Conservation (phyloP, 1,284 basidiomycete genomes). For the Phenoliferia sp. region DNA sequence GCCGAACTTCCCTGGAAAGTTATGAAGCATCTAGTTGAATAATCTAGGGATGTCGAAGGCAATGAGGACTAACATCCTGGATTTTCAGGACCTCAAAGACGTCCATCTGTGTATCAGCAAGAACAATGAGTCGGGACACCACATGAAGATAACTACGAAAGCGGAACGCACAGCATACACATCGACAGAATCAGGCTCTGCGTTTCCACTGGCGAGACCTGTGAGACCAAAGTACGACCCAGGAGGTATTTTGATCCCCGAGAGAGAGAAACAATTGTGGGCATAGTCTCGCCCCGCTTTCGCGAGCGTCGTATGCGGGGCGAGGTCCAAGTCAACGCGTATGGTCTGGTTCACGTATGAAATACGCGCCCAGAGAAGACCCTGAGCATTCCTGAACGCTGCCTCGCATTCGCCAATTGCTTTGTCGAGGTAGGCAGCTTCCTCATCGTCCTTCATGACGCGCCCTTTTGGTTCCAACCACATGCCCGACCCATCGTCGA, state of each 20-base stretch:
- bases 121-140: neutral
- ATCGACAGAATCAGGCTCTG: conserved; percentile 38
- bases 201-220: conserved; percentile 35
- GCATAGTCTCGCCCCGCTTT: conserved; percentile 36
- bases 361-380: conserved; percentile 38
- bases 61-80: conserved; percentile 1
- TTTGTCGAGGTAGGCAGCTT: conserved; percentile 35
- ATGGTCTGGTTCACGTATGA: conserved; percentile 35
- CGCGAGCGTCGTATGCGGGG: conserved; percentile 38
- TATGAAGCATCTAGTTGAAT: neutral
- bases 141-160: neutral
- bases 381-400: conserved; percentile 37
- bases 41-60: neutral
- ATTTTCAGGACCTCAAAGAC: conserved; percentile 23
- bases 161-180: conserved; percentile 31
- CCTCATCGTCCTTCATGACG: conserved; percentile 22
- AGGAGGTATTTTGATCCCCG: conserved; percentile 31
- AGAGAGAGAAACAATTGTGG: conserved; percentile 38
- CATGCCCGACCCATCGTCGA: conserved; percentile 36
- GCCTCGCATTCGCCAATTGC: conserved; percentile 39
- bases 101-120: conserved; percentile 17
- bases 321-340: conserved; percentile 38
- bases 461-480: conserved; percentile 35
- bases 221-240: conserved; percentile 35
- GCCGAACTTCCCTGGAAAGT: neutral